Evolutionary conservation across 2,329 filamentous ascomycete species (phyloP).

Genomic region (Fusarium azukiicola): DNA sequence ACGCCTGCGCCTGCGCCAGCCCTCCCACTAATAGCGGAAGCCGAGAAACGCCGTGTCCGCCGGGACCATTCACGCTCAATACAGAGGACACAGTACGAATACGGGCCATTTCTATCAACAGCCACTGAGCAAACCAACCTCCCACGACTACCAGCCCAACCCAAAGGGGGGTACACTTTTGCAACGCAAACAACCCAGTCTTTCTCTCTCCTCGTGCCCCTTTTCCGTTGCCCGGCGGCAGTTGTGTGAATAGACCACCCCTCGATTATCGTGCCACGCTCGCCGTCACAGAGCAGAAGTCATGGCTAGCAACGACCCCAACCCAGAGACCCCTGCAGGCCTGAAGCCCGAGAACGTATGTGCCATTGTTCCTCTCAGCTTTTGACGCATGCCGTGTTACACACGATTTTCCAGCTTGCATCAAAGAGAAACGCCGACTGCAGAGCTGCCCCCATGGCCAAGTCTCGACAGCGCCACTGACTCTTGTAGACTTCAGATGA

Average conservation of each 20-base stretch:
- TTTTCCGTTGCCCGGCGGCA: not conserved
- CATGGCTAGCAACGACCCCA: conserved; percentile 65
- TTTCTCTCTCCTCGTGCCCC: conserved; percentile 1
- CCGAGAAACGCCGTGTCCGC: conserved; percentile 49
- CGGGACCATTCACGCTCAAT: conserved; percentile 19
- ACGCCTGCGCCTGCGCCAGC: not conserved
- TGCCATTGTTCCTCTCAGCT: conserved; percentile 26
- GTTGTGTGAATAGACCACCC: conserved; percentile 12
- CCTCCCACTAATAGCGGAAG: conserved; percentile 30
- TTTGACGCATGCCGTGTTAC: conserved; percentile 22
- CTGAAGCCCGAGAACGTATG: conserved; percentile 62
- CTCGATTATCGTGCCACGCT: conserved; percentile 13
- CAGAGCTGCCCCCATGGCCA: conserved; percentile 22
- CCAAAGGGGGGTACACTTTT: conserved; percentile 12
- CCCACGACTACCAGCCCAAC: conserved; percentile 21
- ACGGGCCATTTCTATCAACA: conserved; percentile 35
- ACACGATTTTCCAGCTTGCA: conserved; percentile 15
- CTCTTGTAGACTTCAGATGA: conserved; percentile 66
- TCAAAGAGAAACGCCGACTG: conserved; percentile 16
- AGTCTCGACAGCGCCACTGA: conserved; percentile 42
- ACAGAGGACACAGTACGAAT: conserved; percentile 48
- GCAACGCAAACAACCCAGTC: conserved; percentile 14
- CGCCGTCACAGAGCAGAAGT: conserved; percentile 25
- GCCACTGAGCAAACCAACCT: conserved; percentile 31
- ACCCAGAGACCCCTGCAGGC: conserved; percentile 54